Evolutionary conservation across 2,329 filamentous ascomycete species (phyloP), one percentile per base, ranked within the genome.

Genomic region (Sordariomycetes sp.): DNA sequence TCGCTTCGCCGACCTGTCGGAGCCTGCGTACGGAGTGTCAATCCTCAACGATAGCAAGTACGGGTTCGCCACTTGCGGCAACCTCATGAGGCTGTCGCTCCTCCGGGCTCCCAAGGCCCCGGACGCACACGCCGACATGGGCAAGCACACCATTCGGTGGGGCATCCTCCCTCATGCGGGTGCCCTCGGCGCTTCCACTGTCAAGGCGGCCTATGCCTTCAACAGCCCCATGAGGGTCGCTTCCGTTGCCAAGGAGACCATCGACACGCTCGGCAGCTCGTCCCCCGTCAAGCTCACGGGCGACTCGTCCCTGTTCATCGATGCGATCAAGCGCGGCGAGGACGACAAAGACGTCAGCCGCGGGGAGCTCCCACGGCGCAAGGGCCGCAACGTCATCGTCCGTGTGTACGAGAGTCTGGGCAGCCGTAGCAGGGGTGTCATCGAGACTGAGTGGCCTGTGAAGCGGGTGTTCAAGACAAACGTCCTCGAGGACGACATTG

Each of bases 11-110:
- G 91, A 96, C 69, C 74, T 96, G 28, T 92, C 87, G 0, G 91
- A 96, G 70, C 78, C 88, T 65, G 86, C 85, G 56, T 96, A 95
- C 64, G 91, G 91, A 61, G 90, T 97, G 8, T 92, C 89, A 2
- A 88, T 97, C 61, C 79, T 97, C 59, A 97, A 97, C 66, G 91
- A 97, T 70, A 89, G 85, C 73, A 96, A 96, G 70, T 97, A 96
- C 67, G 92, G 92, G 20, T 97, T 97, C 67, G 92, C 92, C 24
- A 95, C 90, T 15, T 83, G 81, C 53, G 92, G 92, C 51, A 94
- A 87, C 67, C 70, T 90, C 57, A 97, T 97, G 92, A 84, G 92
- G 4, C 76, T 97, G 10, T 91, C 86, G 15, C 78, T 97, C 22
- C 79, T 96, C 20, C 85, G 92, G 48, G 85, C 90, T 6, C 88